Base-by-base conservation (phyloP, 352 stramenopile genomes). In the Globisporangium yorkense region DNA sequence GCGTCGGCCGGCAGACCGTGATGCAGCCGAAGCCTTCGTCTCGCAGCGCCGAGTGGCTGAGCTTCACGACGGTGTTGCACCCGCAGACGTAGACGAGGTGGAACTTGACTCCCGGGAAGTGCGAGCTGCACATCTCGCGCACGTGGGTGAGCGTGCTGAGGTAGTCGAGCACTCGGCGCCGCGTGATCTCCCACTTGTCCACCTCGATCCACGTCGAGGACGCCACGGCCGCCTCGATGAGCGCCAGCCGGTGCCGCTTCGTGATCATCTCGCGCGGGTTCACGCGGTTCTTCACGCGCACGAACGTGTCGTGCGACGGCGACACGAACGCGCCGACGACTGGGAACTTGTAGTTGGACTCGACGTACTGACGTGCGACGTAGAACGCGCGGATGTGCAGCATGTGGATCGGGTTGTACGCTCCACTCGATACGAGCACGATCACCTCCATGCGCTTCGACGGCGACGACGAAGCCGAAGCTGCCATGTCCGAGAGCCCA, bases 151-250 rank as follows among this genome's bases (percentile, higher is more conserved):
- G 62, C 35, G 77, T 89, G 50, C 77, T 89, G 31, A 89, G 69
- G 56, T 92, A 92, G 59, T 92, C 79, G 24, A 89, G 62, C 47
- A 92, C 82, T 20, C 82, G 66, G 6, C 82, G 61, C 9, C 82
- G 70, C 62, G 79, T 92, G 61, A 89, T 89, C 62, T 89, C 82
- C 80, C 82, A 88, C 59, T 89, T 92, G 66, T 92, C 78, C n/a
- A 86, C 79, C 62, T 92, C 75, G 54, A 92, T 89, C 82, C 82
- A 92, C 15, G 79, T 88, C 0, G 79, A 89, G 3, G 71, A 75
- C 8, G 72, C 75, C 12, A 89, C 75, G 1, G 82, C 79, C 9
- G 79, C 70, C 51, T 92, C 82, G 24, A 88, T 78, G 52, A 89
- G 62, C 5, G 62, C 80, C 16, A 89, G 53, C 20, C 82, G 76